These are phyloP conservation scores for Flaveria linearis DNA, from an alignment of 129 eudicot species.

Conservation along the genomic window DNA sequence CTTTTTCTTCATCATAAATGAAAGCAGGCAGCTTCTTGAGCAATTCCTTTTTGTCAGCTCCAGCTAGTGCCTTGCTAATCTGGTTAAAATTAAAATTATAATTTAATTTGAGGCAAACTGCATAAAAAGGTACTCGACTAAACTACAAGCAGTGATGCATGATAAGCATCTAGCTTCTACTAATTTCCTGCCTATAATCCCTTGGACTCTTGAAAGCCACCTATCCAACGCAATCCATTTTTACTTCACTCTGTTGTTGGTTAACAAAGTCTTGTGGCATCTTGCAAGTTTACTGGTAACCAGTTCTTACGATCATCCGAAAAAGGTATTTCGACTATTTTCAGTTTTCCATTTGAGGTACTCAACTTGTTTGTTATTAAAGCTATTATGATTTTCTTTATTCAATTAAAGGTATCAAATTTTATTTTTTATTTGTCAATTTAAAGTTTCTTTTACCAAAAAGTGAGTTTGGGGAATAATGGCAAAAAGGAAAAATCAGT, in stretches of 20 bases:
- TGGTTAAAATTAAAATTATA: constrained; percentile 30
- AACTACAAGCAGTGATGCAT: background rate
- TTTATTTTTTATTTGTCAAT: background rate
- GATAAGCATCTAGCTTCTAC: background rate
- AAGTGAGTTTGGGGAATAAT: background rate
- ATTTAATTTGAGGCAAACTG: background rate
- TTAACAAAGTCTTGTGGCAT: background rate
- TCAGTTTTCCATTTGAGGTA: background rate
- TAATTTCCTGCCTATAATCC: background rate
- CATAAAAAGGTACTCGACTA: background rate
- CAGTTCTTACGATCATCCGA: too few relatives aligned
- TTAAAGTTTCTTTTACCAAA: background rate
- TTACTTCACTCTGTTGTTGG: background rate
- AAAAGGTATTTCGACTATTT: background rate
- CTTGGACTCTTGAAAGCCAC: background rate
- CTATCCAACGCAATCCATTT: background rate
- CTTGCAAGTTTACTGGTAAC: background rate
- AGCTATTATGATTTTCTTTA: background rate
- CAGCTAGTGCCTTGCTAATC: constrained; percentile 79
- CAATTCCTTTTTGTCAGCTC: constrained; percentile 78
- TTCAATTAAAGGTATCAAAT: background rate
- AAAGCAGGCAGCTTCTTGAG: constrained; percentile 83
- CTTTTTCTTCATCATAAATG: constrained; percentile 87
- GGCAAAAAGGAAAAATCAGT: background rate
- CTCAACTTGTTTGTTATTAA: background rate